These are phyloP conservation scores for Hypoxylon sp. DNA, from an alignment of 2,329 filamentous ascomycete species.

Conservation along the genomic window DNA sequence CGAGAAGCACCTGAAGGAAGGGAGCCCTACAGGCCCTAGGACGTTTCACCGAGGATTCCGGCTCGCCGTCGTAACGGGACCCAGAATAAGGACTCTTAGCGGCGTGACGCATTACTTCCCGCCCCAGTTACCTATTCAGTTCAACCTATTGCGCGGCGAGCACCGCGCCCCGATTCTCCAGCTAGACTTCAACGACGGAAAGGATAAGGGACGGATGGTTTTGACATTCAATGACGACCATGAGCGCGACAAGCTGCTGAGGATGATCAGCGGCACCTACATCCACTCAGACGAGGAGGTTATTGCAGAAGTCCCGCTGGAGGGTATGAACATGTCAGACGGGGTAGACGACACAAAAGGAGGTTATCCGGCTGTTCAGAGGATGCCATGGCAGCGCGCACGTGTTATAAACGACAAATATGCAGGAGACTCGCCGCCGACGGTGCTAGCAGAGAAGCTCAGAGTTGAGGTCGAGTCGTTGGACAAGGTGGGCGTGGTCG, in stretches of 20 bases:
- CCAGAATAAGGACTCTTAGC: slow-evolving; percentile 78
- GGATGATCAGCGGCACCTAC: slow-evolving; percentile 75
- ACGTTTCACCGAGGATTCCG: slow-evolving; percentile 81
- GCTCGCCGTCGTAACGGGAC: slow-evolving; percentile 78
- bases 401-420: slow-evolving; percentile 77
- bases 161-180: slow-evolving; percentile 73
- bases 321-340: slow-evolving; percentile 68
- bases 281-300: slow-evolving; percentile 73
- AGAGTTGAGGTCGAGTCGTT: slow-evolving; percentile 79
- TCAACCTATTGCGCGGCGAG: slow-evolving; percentile 78
- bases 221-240: slow-evolving; percentile 78
- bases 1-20: slow-evolving; percentile 72
- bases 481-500: slow-evolving; percentile 56
- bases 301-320: slow-evolving; percentile 72
- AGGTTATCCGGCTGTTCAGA: slow-evolving; percentile 58
- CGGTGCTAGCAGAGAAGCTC: slow-evolving; percentile 78
- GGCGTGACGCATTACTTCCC: slow-evolving; percentile 75
- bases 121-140: slow-evolving; percentile 73
- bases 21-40: slow-evolving; percentile 75
- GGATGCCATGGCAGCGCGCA: slow-evolving; percentile 70
- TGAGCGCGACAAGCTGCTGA: slow-evolving; percentile 75
- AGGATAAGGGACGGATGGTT: slow-evolving; percentile 74
- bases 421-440: slow-evolving; percentile 68
- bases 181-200: slow-evolving; percentile 72
- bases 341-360: slow-evolving; percentile 58